Base-by-base conservation (phyloP, 768 basidiomycete genomes). In the Russula ochroleuca region DNA sequence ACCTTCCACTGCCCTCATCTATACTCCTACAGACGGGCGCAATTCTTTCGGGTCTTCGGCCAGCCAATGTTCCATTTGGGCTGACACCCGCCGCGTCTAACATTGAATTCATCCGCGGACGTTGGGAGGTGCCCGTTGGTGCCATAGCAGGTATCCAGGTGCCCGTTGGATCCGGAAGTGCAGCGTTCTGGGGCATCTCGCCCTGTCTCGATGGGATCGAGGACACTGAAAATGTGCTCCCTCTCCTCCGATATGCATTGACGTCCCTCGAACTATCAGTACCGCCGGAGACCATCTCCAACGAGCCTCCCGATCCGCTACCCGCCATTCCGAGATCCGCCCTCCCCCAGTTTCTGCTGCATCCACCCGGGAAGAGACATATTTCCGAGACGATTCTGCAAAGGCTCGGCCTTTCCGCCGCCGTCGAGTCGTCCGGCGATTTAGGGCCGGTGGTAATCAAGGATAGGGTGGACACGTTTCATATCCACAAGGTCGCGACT, bases 401-500 rank as follows among this genome's bases (percentile, higher is more conserved):
- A 50, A 71, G 76, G 2, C 66, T 84, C 6, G 60, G 57, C 1
- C 50, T 74, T 21, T 69, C 75, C 6, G 62, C 50, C 31, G 43
- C 66, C 5, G 60, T 37, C 5, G 70, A 72, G 5, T 28, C 58
- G 21, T 21, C 43, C 19, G 31, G 28, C 15, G 65, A 68, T 7
- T 19, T 28, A 19, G 71, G 76, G 43, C 69, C 76, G 13, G 72
- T 70, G 43, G 61, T 78, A 0, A 79, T 92, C 68, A 74, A 81
- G 64, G 93, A 92, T 69, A 75, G 76, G 2, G 85, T 85, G 59
- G 91, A 98, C 71, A 83, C 80, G 1, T 90, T 93, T 72, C 74
- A 75, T 33, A 85, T 92, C 66, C 80, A 85, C 61, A 68, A 75
- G 11, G 43, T 23, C 13, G 65, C 75, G 9, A 60, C 72, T 37